phyloP scores from a whole-genome alignment of 805 yeast species.

The Pichia pseudocactophila region DNA sequence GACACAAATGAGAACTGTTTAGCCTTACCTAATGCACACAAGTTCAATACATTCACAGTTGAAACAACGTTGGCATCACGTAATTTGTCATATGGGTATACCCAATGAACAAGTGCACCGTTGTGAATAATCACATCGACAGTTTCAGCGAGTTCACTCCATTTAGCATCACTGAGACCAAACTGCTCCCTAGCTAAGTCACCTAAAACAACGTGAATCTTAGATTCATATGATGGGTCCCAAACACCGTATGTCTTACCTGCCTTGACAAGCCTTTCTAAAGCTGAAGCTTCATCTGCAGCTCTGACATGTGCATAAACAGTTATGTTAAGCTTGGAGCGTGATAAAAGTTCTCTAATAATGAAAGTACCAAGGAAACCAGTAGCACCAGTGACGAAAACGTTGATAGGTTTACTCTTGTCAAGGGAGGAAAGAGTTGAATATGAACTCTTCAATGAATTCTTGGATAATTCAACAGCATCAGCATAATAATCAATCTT shows the following conservation, averaged over 20 bases:
- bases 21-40: conserved; percentile 73
- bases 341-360: conserved; percentile 56
- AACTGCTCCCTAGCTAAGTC: conserved; percentile 66
- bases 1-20: conserved; percentile 88
- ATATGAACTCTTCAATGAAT: conserved; percentile 36
- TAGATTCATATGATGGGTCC: conserved; percentile 48
- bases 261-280: conserved; percentile 66
- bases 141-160: conserved; percentile 47
- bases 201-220: conserved; percentile 71
- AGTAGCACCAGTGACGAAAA: conserved; percentile 90
- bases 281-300: conserved; percentile 51
- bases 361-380: conserved; percentile 94
- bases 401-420: conserved; percentile 26
- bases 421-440: conserved; percentile 30
- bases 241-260: conserved; percentile 79
- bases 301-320: conserved; percentile 93
- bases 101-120: conserved; percentile 99
- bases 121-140: conserved; percentile 87
- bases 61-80: conserved; percentile 91
- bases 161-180: conserved; percentile 51
- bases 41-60: conserved; percentile 71
- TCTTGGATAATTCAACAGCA: conserved; percentile 44
- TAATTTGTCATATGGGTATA: conserved; percentile 82
- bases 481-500: conserved; percentile 59
- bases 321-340: conserved; percentile 41